phyloP scores from a whole-genome alignment of 2,329 filamentous ascomycete species.

The Pseudopithomyces maydicus region DNA sequence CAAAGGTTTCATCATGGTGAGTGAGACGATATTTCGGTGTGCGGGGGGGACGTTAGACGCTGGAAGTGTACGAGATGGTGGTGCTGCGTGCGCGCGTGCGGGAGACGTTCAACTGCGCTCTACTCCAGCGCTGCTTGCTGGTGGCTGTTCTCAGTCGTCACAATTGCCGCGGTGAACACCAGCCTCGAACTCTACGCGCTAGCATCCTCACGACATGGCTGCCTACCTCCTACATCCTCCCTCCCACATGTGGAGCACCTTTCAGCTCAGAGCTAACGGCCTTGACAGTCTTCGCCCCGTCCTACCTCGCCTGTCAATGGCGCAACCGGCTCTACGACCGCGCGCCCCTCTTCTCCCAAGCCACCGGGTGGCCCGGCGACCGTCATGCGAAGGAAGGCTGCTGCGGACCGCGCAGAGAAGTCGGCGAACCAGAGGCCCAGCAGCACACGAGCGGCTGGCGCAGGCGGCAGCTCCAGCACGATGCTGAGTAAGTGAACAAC shows the following conservation, averaged over 20 bases:
- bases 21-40: conserved; percentile 5
- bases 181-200: no score
- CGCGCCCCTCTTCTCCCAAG: conserved; percentile 82
- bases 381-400: conserved; percentile 91
- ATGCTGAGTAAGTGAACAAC: conserved; percentile 81
- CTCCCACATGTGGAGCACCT: background rate
- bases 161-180: background rate
- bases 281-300: conserved; percentile 41
- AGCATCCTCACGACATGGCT: background rate
- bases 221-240: background rate
- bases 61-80: background rate
- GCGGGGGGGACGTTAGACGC: background rate
- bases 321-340: conserved; percentile 67
- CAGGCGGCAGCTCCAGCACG: conserved; percentile 94
- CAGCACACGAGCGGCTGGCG: conserved; percentile 90
- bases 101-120: background rate
- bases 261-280: conserved; percentile 3
- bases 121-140: background rate
- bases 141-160: background rate
- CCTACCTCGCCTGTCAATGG: conserved; percentile 44
- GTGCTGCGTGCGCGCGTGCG: background rate
- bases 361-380: conserved; percentile 93
- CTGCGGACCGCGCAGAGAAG: conserved; percentile 96
- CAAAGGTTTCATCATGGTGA: conserved; percentile 23
- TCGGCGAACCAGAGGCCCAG: conserved; percentile 90